phyloP scores from a whole-genome alignment of 345 rosid genomes.

The Nasturtium officinale region DNA sequence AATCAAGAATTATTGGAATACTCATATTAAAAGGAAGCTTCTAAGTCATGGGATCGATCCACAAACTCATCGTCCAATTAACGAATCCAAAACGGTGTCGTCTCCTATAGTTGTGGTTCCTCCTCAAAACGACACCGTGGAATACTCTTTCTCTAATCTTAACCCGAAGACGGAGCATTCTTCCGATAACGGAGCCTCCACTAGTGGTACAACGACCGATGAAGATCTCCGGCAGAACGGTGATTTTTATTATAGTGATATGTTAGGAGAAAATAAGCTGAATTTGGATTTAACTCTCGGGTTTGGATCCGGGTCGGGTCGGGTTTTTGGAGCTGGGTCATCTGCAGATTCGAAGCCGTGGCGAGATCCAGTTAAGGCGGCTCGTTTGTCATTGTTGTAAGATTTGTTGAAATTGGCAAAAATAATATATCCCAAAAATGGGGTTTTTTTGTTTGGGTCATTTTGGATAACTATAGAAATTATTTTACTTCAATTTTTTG shows the following conservation, averaged over 20 bases:
- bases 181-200: conserved; percentile 35
- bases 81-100: conserved; percentile 33
- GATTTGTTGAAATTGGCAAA: conserved; percentile 2
- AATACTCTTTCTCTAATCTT: conserved; percentile 4
- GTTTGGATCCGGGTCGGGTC: conserved; percentile 26
- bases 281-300: conserved; percentile 43
- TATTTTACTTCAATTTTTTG: conserved; percentile 5
- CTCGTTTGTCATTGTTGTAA: conserved; percentile 36
- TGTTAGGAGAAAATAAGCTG: conserved; percentile 14
- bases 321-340: conserved; percentile 7
- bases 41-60: conserved; percentile 71
- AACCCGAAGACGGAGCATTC: conserved; percentile 24
- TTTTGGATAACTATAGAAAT: conserved; percentile 8
- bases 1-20: conserved; percentile 87
- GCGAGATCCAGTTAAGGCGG: conserved; percentile 29
- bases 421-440: not conserved
- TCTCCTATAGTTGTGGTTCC: not conserved
- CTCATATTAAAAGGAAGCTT: conserved; percentile 82
- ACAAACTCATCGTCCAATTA: conserved; percentile 66
- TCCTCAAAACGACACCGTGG: conserved; percentile 26
- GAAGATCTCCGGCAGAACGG: conserved; percentile 40
- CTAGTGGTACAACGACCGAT: conserved; percentile 44
- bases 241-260: conserved; percentile 31
- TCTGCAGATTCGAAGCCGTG: conserved; percentile 41
- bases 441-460: conserved; percentile 8